Evolutionary conservation across 257 asterid genomes (phyloP).

Genomic region (Catharanthus roseus): DNA sequence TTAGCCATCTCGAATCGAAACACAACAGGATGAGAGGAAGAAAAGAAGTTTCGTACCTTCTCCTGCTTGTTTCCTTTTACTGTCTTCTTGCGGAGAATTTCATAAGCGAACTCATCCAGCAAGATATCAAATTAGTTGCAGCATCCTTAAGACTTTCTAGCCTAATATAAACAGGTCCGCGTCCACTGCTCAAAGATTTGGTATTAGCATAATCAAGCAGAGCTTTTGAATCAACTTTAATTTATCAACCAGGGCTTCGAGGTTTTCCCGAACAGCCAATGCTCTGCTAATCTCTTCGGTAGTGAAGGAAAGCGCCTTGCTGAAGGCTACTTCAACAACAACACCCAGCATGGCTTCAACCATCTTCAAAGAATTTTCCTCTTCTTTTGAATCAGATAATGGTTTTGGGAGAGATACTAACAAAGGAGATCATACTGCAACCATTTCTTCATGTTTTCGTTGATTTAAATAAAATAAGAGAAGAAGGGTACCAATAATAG

Average conservation of each 20-base stretch:
- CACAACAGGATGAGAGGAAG: background rate
- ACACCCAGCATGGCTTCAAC: background rate
- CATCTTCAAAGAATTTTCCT: no score
- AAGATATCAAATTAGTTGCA: constrained; percentile 19
- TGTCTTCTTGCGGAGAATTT: background rate
- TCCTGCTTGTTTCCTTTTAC: background rate
- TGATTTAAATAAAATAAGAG: no score
- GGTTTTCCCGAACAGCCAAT: background rate
- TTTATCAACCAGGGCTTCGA: background rate
- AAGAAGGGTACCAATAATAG: no score
- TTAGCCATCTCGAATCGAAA: background rate
- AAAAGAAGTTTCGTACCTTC: background rate
- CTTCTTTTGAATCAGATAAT: no score
- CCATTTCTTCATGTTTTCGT: no score
- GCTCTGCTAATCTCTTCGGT: background rate
- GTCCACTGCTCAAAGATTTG: background rate
- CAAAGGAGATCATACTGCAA: no score
- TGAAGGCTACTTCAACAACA: background rate
- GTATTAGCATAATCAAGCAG: constrained; percentile 5
- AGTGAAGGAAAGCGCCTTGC: constrained; percentile 1
- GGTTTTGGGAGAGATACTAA: no score
- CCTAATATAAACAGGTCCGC: constrained; percentile 13
- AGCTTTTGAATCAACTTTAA: constrained; percentile 7
- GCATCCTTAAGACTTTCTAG: constrained; percentile 13
- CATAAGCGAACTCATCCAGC: constrained; percentile 17